Evolutionary conservation across 495 filamentous ascomycete genomes (phyloP).

Genomic region (Penicillium pulvis): DNA sequence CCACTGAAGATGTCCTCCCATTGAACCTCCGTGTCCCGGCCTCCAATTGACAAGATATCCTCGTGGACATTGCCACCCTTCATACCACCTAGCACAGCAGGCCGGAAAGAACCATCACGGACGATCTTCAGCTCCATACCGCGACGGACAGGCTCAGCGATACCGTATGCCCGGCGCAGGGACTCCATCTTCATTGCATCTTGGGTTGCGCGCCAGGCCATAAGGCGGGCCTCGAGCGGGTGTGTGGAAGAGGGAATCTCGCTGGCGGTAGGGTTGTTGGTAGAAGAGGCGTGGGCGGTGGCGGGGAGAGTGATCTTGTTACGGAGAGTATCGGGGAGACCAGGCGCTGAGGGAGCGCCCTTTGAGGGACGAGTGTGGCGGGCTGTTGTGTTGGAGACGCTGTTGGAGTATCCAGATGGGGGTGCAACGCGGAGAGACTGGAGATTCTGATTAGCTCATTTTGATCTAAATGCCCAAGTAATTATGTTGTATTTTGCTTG

Average conservation of each 20-base stretch:
- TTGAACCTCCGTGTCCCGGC: slow-evolving; percentile 69
- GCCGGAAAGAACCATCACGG: slow-evolving; percentile 58
- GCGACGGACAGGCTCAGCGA: slow-evolving; percentile 90
- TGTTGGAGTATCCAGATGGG: slow-evolving; percentile 55
- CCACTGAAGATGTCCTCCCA: slow-evolving; percentile 91
- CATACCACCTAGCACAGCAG: slow-evolving; percentile 44
- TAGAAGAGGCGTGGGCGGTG: slow-evolving; percentile 44
- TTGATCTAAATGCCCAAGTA: not conserved
- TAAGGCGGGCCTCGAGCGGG: slow-evolving; percentile 87
- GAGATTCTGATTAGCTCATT: slow-evolving; percentile 22
- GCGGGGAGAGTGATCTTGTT: slow-evolving; percentile 65
- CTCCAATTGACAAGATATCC: slow-evolving; percentile 72
- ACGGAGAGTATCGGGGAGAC: slow-evolving; percentile 89
- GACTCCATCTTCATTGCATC: slow-evolving; percentile 83
- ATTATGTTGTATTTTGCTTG: not conserved
- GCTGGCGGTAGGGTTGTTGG: slow-evolving; percentile 37
- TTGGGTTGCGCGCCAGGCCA: slow-evolving; percentile 82
- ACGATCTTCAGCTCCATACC: slow-evolving; percentile 93
- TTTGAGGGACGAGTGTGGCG: slow-evolving; percentile 46
- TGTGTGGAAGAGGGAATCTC: slow-evolving; percentile 62
- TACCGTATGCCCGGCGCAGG: slow-evolving; percentile 81
- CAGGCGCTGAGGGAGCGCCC: slow-evolving; percentile 84
- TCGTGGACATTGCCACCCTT: slow-evolving; percentile 58
- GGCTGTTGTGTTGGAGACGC: slow-evolving; percentile 59
- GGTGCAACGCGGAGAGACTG: slow-evolving; percentile 92